phyloP scores from a whole-genome alignment of 306 rosid genomes.

The Cercis canadensis region DNA sequence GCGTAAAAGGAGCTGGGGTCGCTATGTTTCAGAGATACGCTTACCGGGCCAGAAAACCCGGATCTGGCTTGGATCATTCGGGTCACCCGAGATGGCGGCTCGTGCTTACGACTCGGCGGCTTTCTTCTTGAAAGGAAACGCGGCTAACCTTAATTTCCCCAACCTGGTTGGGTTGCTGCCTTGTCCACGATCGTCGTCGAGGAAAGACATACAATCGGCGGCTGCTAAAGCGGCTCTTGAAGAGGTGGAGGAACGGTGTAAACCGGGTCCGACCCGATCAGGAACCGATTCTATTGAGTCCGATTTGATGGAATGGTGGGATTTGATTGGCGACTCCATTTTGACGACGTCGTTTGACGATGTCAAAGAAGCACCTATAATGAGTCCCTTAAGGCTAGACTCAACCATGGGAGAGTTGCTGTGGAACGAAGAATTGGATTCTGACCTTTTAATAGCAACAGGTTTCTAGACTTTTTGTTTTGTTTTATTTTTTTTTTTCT shows the following conservation, averaged over 20 bases:
- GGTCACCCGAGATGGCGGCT: slow-evolving; percentile 58
- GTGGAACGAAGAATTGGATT: slow-evolving; percentile 36
- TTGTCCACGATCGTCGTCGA: slow-evolving; percentile 48
- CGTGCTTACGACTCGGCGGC: slow-evolving; percentile 67
- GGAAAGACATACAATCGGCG: slow-evolving; percentile 57
- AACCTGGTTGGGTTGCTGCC: slow-evolving; percentile 43
- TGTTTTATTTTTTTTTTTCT: too few relatives aligned
- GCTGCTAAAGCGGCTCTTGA: slow-evolving; percentile 57
- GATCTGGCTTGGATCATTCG: slow-evolving; percentile 60
- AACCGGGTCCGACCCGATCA: neutral
- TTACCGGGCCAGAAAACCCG: slow-evolving; percentile 55
- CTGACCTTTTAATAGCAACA: neutral
- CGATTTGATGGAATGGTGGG: slow-evolving; percentile 24
- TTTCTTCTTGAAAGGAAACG: slow-evolving; percentile 48
- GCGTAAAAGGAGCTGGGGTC: slow-evolving; percentile 62
- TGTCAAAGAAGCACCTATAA: slow-evolving; percentile 5
- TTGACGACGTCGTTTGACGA: slow-evolving; percentile 34
- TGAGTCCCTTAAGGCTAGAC: slow-evolving; percentile 11
- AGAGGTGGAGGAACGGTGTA: neutral
- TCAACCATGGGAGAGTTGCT: slow-evolving; percentile 17
- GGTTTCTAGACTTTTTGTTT: neutral
- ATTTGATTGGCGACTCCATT: neutral
- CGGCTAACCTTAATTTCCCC: slow-evolving; percentile 59
- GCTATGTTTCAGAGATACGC: slow-evolving; percentile 59
- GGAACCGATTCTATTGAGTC: neutral